Base-by-base conservation (phyloP, 345 rosid species). In the Psidium guajava region DNA sequence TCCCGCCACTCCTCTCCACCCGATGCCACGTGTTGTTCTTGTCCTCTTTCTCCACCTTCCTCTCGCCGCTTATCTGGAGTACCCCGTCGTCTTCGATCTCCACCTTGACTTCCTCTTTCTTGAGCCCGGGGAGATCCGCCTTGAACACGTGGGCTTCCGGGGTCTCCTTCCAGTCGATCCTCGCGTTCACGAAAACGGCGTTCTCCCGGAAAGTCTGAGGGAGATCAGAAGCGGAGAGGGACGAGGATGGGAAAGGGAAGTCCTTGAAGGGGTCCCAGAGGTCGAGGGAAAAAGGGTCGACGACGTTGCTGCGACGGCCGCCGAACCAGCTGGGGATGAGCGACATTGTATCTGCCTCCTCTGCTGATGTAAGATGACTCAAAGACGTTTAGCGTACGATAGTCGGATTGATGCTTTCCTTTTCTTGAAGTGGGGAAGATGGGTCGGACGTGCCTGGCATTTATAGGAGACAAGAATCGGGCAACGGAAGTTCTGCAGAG, bases 21-120 rank as follows among this genome's bases (percentile, higher is more conserved):
- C 89, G 86, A 55, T 86, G 89, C 89, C 87, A 88, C 18, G 25
- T 85, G 3, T 88, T 87, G 27, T 85, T 88, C 86, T 88, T 88
- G 57, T 88, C 89, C 42, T 88, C 89, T 74, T 86, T 77, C 87
- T 83, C 89, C 18, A 83, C 82, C 20, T 64, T 83, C 75, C 86
- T 83, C 86, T 88, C 89, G 40, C 87, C 89, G 16, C 87, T 83
- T 21, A 88, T 88, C 87, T 85, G 89, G 55, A 88, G 86, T 15
- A 88, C 89, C 54, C 85, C 83, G 1, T 85, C 89, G 2, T 88
- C 89, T n/a, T 88, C 87, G 6, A 88, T 85, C 82, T 85, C 89
- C 9, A 87, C 89, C 81, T 85, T 85, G 11, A 87, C 87, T 25
- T 87, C 89, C 52, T 87, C 89, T n/a, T 88, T 88, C 87, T 80